Conservation (phyloP, 2,329 filamentous ascomycete species). For the Cadophora sp. region DNA sequence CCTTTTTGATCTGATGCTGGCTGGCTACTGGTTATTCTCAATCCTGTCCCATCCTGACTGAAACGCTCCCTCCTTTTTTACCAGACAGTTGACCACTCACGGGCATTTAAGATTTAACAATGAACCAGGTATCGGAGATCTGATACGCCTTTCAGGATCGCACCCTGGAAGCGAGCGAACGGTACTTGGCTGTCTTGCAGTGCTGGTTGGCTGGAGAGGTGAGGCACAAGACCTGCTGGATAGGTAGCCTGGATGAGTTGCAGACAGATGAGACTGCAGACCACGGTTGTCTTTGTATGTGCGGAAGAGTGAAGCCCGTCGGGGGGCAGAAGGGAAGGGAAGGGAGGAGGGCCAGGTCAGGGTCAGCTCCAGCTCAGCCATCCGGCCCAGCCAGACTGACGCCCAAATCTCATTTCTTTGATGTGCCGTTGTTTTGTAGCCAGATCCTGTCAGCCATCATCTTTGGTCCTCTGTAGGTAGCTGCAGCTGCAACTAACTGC, state of each 20-base stretch:
- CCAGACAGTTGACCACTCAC: conserved; percentile 22
- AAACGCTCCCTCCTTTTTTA: conserved; percentile 21
- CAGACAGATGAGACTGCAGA: too few species aligned
- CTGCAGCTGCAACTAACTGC: neutral
- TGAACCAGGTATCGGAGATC: conserved; percentile 29
- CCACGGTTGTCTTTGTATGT: too few species aligned
- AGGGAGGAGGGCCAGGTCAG: neutral
- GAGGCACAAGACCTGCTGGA: too few species aligned
- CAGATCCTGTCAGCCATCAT: conserved; percentile 5
- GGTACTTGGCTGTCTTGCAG: neutral
- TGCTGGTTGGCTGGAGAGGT: too few species aligned
- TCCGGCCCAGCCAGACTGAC: conserved; percentile 12
- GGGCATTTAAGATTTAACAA: conserved; percentile 24
- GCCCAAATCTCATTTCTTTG: conserved; percentile 5
- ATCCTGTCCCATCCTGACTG: conserved; percentile 6
- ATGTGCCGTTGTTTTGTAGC: neutral
- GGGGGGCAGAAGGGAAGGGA: neutral
- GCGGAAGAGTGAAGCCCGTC: neutral
- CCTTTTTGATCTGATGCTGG: neutral
- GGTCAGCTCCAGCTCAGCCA: neutral
- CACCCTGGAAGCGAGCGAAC: conserved; percentile 22
- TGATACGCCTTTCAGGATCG: conserved; percentile 31
- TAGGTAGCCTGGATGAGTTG: too few species aligned
- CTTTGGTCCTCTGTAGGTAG: too few species aligned
- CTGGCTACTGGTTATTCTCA: conserved; percentile 1